Evolutionary conservation across 1,284 basidiomycete genomes (phyloP), one percentile per base, ranked within the genome.

Genomic region (Marasmius fiardii): DNA sequence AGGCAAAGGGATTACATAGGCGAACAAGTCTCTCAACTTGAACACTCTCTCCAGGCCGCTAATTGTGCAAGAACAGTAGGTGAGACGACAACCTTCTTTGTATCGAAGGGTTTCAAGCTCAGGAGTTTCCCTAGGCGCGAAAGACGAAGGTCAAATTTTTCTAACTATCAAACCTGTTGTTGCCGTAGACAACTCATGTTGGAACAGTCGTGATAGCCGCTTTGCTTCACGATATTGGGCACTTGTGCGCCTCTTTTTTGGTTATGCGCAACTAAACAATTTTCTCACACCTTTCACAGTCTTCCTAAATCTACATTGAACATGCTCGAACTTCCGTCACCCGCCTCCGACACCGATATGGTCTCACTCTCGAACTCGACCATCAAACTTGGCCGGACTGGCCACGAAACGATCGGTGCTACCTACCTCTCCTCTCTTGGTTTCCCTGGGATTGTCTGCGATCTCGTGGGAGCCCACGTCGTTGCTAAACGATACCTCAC

Each of bases 401-500:
- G 43, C 10, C 57, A 58, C 16, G 57, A 58, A n/a, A 5, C 44
- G 4, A 47, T 58, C 12, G 57, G 57, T 7, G 48, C 49, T 1
- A 14, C 21, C 16, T 58, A 58, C 23, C 53, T 58, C 5, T 34
- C 21, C 3, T 54, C 57, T 3, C 28, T 52, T 12, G 57, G 57
- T 4, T 58, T 58, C 31, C 50, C 53, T 14, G 16, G 24, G 3
- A 34, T 21, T 8, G 50, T 55, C 10, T 58, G 43, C 26, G 53
- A 55, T 33, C 34, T 58, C 2, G 57, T 58, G 6, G 23, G 45
- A 6, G 57, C 52, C 37, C 57, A 58, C 45, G 57, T 58, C 20
- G 50, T 58, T 12, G 57, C 57, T 10, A 58, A 58, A 24, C 18
- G 57, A n/a, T 58, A 58, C 34, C 44, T 58, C 3, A 55, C 50